A percentile compares a stretch with the other conserved stretches of the same genome.
These are phyloP conservation scores for Echites panduratus DNA, from an alignment of 257 asterid species.

Conservation along the genomic window DNA sequence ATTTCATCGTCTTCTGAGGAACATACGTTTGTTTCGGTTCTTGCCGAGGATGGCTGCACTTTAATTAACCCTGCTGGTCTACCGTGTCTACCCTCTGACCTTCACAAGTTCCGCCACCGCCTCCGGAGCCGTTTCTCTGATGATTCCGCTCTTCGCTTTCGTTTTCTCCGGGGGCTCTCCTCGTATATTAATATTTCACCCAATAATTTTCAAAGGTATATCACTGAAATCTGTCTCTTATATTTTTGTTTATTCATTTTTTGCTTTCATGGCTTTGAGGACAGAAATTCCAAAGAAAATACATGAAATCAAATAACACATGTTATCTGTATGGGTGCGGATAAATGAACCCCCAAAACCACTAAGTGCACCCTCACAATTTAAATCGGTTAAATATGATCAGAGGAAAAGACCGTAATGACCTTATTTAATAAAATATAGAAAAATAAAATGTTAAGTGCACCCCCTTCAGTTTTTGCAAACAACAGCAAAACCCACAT, in stretches of 20 bases:
- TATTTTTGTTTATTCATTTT: neutral
- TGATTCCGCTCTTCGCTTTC: slow-evolving; percentile 46
- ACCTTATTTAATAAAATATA: no score
- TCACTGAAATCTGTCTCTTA: neutral
- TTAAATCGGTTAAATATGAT: no score
- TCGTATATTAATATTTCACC: slow-evolving; percentile 38
- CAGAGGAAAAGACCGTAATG: no score
- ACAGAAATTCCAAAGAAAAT: neutral
- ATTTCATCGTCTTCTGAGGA: slow-evolving; percentile 11
- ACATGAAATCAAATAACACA: neutral
- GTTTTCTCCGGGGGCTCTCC: slow-evolving; percentile 55
- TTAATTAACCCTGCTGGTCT: slow-evolving; percentile 56
- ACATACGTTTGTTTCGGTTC: slow-evolving; percentile 44
- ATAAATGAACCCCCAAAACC: no score
- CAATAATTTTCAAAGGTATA: slow-evolving; percentile 55
- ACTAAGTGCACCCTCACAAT: no score
- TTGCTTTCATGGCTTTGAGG: neutral
- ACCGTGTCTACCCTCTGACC: slow-evolving; percentile 62
- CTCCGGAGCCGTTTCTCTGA: slow-evolving; percentile 43
- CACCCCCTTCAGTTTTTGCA: no score
- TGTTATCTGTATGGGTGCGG: no score
- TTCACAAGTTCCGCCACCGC: slow-evolving; percentile 53
- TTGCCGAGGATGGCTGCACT: slow-evolving; percentile 81
- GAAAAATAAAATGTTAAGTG: no score
- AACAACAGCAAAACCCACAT: no score